Percentiles rank a stretch among this genome's conserved stretches.
phyloP scores from a whole-genome alignment of 1,139 yeast genomes.

The Candida sp. region DNA sequence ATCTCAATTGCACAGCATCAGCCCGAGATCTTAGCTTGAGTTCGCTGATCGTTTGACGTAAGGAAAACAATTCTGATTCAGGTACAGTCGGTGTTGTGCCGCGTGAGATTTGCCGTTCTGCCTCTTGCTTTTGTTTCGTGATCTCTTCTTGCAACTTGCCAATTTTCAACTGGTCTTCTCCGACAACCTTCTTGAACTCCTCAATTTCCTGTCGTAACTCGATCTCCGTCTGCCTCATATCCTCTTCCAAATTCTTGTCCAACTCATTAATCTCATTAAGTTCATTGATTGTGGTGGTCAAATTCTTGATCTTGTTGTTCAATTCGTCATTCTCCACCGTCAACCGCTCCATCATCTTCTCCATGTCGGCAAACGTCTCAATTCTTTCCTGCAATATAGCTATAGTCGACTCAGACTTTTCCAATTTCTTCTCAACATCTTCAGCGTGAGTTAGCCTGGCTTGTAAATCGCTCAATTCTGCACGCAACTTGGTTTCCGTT shows the following conservation, averaged over 20 bases:
- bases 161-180: constrained; percentile 28
- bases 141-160: constrained; percentile 19
- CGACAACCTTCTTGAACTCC: constrained; percentile 29
- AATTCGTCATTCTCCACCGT: constrained; percentile 58
- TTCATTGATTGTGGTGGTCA: constrained; percentile 54
- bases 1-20: constrained; percentile 8
- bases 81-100: neutral
- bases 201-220: constrained; percentile 54
- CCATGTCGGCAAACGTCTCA: constrained; percentile 47
- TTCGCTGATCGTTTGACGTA: constrained; percentile 9
- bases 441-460: constrained; percentile 15
- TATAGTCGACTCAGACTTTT: constrained; percentile 44
- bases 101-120: neutral
- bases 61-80: constrained; percentile 6
- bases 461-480: constrained; percentile 29
- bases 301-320: constrained; percentile 34
- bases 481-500: constrained; percentile 24
- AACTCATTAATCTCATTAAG: constrained; percentile 63
- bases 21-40: constrained; percentile 8
- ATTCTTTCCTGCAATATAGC: constrained; percentile 47
- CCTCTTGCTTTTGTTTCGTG: neutral
- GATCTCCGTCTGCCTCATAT: constrained; percentile 56
- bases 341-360: constrained; percentile 55
- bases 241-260: constrained; percentile 66
- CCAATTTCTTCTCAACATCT: constrained; percentile 18